These are phyloP conservation scores for Fragosphaeria purpurea DNA, from an alignment of 2,329 filamentous ascomycete species.

Conservation along the genomic window DNA sequence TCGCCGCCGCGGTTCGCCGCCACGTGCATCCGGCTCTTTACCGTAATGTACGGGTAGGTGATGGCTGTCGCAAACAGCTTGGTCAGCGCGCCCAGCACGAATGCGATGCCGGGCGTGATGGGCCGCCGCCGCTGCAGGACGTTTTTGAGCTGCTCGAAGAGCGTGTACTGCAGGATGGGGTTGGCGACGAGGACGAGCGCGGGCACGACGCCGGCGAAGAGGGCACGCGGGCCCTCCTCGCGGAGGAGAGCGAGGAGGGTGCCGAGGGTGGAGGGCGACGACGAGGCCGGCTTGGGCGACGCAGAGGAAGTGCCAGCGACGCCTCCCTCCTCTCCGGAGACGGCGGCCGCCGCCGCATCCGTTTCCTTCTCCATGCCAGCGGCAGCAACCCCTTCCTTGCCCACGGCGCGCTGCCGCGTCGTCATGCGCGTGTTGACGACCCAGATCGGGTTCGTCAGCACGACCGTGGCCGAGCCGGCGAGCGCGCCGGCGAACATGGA, in stretches of 20 bases:
- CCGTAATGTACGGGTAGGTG: constrained; percentile 97
- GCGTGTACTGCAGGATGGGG: constrained; percentile 95
- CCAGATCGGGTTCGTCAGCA: constrained; percentile 98
- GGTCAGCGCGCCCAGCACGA: constrained; percentile 82
- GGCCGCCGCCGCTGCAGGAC: constrained; percentile 51
- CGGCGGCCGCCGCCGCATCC: too few relatives aligned
- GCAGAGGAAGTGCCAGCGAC: constrained; percentile 5
- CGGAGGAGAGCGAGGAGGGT: constrained; percentile 72
- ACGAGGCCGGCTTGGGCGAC: constrained; percentile 37
- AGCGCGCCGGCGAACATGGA: constrained; percentile 92
- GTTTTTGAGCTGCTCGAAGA: constrained; percentile 98
- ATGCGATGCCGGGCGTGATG: constrained; percentile 77
- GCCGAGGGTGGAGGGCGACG: constrained; percentile 62
- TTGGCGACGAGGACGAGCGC: constrained; percentile 94
- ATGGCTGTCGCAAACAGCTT: constrained; percentile 90
- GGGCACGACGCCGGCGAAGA: constrained; percentile 88
- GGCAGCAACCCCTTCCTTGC: constrained; percentile 18
- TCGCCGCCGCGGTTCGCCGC: constrained; percentile 52
- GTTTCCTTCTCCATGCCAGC: neutral
- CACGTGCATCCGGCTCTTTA: constrained; percentile 97
- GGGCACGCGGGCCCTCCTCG: constrained; percentile 72
- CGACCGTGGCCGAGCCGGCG: constrained; percentile 85
- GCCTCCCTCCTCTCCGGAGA: neutral
- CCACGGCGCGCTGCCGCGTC: constrained; percentile 55
- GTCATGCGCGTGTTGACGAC: constrained; percentile 98